Percentiles rank a stretch among this genome's conserved stretches.
phyloP scores from a whole-genome alignment of 2,329 filamentous ascomycete genomes.

The Scorias spongiosa region DNA sequence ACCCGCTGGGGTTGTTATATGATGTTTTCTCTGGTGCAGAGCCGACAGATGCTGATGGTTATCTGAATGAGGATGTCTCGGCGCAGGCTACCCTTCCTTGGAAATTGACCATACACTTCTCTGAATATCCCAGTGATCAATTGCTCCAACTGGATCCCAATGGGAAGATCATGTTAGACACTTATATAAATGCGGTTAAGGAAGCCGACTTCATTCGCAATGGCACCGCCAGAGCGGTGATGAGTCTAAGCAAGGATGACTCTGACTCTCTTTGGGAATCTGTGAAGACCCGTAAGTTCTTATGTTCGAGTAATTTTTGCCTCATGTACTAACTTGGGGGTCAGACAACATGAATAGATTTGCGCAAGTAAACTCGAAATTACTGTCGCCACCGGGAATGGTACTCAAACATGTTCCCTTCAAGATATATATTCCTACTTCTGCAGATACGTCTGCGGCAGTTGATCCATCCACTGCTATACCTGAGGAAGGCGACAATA shows the following conservation, averaged over 20 bases:
- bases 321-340: background rate
- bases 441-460: conserved; percentile 23
- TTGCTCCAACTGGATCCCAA: conserved; percentile 41
- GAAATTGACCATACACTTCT: conserved; percentile 47
- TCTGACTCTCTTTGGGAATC: conserved; percentile 71
- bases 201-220: conserved; percentile 79
- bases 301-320: background rate
- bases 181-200: conserved; percentile 56
- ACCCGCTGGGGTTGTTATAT: conserved; percentile 52
- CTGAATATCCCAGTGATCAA: conserved; percentile 41
- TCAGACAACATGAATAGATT: conserved; percentile 59
- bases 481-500: conserved; percentile 14
- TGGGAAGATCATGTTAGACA: conserved; percentile 44
- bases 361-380: conserved; percentile 56
- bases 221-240: conserved; percentile 76
- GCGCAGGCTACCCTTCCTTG: conserved; percentile 23
- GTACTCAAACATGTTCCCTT: conserved; percentile 73
- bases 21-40: conserved; percentile 50
- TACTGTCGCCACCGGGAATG: conserved; percentile 57
- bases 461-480: conserved; percentile 9
- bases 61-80: conserved; percentile 23
- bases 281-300: conserved; percentile 50
- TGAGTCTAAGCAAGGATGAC: conserved; percentile 73
- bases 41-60: conserved; percentile 16
- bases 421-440: conserved; percentile 63